Base-by-base conservation (phyloP, 2,329 filamentous ascomycete genomes). In the Cadophora luteo-olivacea region DNA sequence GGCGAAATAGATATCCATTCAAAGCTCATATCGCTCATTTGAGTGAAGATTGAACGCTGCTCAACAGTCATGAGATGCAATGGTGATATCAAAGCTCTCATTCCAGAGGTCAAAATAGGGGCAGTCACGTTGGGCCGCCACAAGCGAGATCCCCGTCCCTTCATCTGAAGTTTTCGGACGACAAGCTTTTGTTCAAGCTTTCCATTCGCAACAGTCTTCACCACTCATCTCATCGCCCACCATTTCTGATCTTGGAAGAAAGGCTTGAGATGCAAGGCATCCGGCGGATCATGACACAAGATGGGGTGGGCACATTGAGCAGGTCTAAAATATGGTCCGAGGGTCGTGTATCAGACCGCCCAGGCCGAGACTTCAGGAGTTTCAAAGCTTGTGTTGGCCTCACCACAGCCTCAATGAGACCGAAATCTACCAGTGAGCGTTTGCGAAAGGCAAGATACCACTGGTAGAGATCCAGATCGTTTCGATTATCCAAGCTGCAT, bases 311-410 rank as follows among this genome's bases (percentile, higher is more conserved):
- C 38, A 36, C 66, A 64, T 63, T 57, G 49, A 64, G 36, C 38
- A 36, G 68, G 66, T 63, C 62, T 38, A 64, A 36, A 55, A 51
- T 57, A 12, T 45, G 61, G 68, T 61, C 68, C 63, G 68, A 68
- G 62, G 66, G 64, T 52, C 54, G 51, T 69, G 69, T 71, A 54
- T 71, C 67, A 68, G 68, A 38, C 7, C 24, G 49, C 25, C 33
- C n/a, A 57, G 25, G 66, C 29, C 68, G 70, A 71, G 63, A 71
- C 70, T 66, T 25, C 62, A 41, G 49, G 52, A 38, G 70, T 71
- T 71, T 71, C 70, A 68, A 69, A 57, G n/a, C 65, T 66, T 60
- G 62, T 65, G 41, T 68, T 61, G 65, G 38, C 57, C 49, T 64
- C 63, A 54, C 57, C 54, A 63, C 64, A 65, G 58, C 64, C 68